Evolutionary conservation across 2,329 filamentous ascomycete species (phyloP), one percentile per base, ranked within the genome.

Genomic region (Tolypocladium tundrense): DNA sequence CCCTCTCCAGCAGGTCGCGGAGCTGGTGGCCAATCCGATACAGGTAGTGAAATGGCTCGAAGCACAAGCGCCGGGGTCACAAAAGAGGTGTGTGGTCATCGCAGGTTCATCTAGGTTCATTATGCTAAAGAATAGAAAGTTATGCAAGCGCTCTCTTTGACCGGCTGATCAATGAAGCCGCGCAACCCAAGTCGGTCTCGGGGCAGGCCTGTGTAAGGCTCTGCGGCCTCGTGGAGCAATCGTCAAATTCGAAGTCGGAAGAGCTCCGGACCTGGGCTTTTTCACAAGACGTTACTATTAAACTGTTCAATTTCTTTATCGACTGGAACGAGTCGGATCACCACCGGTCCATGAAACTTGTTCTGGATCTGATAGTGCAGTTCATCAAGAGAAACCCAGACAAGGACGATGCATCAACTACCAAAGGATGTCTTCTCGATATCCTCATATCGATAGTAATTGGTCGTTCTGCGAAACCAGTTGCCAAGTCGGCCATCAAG

Each of bases 401-500:
- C 35, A 64, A 69, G 3, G 60, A 69, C n/a, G 68, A 67, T 24
- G 71, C 72, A 2, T 65, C 63, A 14, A 60, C 67, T 4, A 73
- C 79, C 39, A 81, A 79, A 63, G 63, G 67, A 21, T 68, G 66
- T 19, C 74, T 87, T 8, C 65, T 86, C 19, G 69, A 76, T 33
- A 79, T 74, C 6, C 76, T 86, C 8, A 66, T 88, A 19, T 79
- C 81, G 1, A 82, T 87, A 16, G 78, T 89, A 48, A 77, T 79
- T 27, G 79, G 82, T 58, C 77, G 82, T 60, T 83, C 83, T 40
- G 77, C 84, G 19, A 85, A 82, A 61, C 80, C 85, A 11, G 77
- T 86, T 55, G 84, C 85, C 45, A 90, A 90, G 68, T 87, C 87
- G 41, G 83, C 86, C 8, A 80, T 91, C 60, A 85, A 86, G 65